A percentile compares a stretch with the other conserved stretches of the same genome.
Conservation (phyloP, 1,284 basidiomycete genomes). For the Cerioporus squamosus region DNA sequence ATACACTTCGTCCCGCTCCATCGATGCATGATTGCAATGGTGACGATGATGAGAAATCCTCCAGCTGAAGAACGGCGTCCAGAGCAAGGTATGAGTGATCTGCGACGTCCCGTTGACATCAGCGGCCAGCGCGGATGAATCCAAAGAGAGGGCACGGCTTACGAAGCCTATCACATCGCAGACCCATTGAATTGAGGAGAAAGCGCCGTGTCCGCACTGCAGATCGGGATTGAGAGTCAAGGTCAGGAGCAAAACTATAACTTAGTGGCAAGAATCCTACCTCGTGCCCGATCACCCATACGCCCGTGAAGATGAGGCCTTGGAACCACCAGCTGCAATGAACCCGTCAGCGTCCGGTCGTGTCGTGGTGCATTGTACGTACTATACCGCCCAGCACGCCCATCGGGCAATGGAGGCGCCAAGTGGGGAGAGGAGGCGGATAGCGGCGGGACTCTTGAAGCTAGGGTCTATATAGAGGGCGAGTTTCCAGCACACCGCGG, state of each 20-base stretch:
- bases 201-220: conserved; percentile 38
- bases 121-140: background rate
- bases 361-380: conserved; percentile 1
- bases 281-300: conserved; percentile 70
- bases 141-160: conserved; percentile 32
- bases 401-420: conserved; percentile 46
- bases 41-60: conserved; percentile 45
- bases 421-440: conserved; percentile 36
- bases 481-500: conserved; percentile 46
- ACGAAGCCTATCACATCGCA: conserved; percentile 40
- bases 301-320: conserved; percentile 59
- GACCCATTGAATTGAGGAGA: conserved; percentile 30
- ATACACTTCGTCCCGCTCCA: conserved; percentile 66
- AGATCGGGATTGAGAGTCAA: background rate
- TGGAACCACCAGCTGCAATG: conserved; percentile 62
- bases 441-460: conserved; percentile 34
- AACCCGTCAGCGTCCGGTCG: too few species aligned
- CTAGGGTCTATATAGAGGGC: conserved; percentile 53
- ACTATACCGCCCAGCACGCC: conserved; percentile 44
- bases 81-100: conserved; percentile 37
- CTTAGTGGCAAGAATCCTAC: conserved; percentile 31
- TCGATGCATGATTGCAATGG: conserved; percentile 41
- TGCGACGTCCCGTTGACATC: conserved; percentile 8
- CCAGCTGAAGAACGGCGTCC: conserved; percentile 47
- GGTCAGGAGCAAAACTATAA: background rate